Conservation (phyloP, 129 eudicot genomes). For the Apium graveolens region DNA sequence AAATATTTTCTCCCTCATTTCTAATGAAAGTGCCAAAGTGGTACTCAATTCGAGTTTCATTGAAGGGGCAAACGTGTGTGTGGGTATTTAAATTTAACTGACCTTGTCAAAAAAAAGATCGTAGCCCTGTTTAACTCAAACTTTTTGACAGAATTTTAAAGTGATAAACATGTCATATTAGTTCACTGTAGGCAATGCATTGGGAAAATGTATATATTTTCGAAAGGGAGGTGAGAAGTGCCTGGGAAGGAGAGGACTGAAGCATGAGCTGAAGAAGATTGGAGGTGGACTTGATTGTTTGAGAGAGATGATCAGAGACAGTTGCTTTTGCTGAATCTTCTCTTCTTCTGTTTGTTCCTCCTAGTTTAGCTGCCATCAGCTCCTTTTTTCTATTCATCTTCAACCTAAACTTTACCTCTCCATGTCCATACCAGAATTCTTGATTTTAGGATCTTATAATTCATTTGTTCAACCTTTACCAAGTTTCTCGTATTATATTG, state of each 20-base stretch:
- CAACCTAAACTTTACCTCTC: background rate
- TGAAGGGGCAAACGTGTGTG: no score
- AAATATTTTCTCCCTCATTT: no score
- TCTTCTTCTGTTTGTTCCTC: slow-evolving; percentile 16
- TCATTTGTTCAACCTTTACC: background rate
- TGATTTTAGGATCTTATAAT: background rate
- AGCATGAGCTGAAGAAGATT: slow-evolving; percentile 90
- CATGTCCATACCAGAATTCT: slow-evolving; percentile 3
- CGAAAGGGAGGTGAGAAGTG: background rate
- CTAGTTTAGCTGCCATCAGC: background rate
- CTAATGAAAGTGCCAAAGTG: no score
- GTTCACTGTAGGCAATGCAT: background rate
- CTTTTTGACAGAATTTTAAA: no score
- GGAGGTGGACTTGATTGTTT: slow-evolving; percentile 72
- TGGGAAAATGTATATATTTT: background rate
- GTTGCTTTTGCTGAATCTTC: slow-evolving; percentile 58
- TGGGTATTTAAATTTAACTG: no score
- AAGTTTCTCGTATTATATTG: no score
- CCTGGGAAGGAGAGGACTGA: slow-evolving; percentile 87
- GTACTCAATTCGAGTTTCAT: no score
- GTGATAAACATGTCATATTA: background rate
- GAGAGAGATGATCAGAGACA: slow-evolving; percentile 64
- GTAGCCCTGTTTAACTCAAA: no score
- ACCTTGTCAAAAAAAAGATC: no score
- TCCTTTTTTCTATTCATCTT: background rate